These are phyloP conservation scores for Calcarisporium arbuscula DNA, from an alignment of 2,329 filamentous ascomycete species.

Conservation along the genomic window DNA sequence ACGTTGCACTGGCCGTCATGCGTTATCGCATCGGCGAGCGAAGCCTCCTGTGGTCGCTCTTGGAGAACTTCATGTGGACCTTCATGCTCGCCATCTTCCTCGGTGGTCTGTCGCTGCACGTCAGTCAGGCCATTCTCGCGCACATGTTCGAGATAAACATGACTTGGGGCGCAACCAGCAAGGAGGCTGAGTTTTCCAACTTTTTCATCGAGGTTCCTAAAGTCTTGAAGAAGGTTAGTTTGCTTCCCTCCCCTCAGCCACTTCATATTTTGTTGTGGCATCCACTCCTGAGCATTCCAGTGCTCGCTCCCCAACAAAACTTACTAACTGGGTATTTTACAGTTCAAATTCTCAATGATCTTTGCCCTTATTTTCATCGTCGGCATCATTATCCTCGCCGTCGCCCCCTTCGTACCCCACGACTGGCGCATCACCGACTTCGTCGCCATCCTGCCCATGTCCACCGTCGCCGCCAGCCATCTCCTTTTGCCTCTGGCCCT, in stretches of 20 bases:
- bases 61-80: slow-evolving; percentile 68
- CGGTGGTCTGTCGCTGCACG: slow-evolving; percentile 72
- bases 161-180: slow-evolving; percentile 78
- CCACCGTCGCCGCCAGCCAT: slow-evolving; percentile 62
- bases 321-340: slow-evolving; percentile 13
- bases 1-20: slow-evolving; percentile 65
- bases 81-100: slow-evolving; percentile 73
- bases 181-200: slow-evolving; percentile 74
- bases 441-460: slow-evolving; percentile 71
- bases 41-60: slow-evolving; percentile 48
- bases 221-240: slow-evolving; percentile 68
- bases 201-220: slow-evolving; percentile 82
- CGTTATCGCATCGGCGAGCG: slow-evolving; percentile 64
- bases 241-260: slow-evolving; percentile 28
- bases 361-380: slow-evolving; percentile 53
- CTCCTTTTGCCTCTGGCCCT: slow-evolving; percentile 65
- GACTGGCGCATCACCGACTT: slow-evolving; percentile 64
- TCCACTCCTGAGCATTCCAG: background rate
- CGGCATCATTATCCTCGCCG: slow-evolving; percentile 59
- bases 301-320: background rate
- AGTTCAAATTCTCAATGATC: slow-evolving; percentile 68
- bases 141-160: slow-evolving; percentile 86
- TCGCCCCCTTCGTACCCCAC: slow-evolving; percentile 57
- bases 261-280: slow-evolving; percentile 8
- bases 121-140: slow-evolving; percentile 70